Evolutionary conservation across 257 asterid genomes (phyloP), one percentile per base, ranked within the genome.

Genomic region (Linaria vulgaris): DNA sequence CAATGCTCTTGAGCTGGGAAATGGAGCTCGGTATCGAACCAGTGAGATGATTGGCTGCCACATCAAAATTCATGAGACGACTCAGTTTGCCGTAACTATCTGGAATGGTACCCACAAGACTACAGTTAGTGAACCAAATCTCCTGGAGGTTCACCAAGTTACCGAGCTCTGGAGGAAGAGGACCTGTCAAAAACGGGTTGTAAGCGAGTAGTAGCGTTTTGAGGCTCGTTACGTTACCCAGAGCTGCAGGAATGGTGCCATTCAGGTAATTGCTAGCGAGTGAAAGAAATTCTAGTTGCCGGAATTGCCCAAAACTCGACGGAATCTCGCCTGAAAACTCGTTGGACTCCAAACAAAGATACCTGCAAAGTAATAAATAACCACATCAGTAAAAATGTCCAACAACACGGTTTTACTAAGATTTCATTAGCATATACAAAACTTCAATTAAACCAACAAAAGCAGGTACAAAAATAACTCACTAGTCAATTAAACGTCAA

Each of bases 271-370:
- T 90, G 16, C 71, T 82, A 1, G 76, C 27, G 41, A 90, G 81
- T 14, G 54, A 30, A n/a, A 90, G 84, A 34, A 49, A 44, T 64
- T 88, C 95, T 0, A 90, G 87, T 12, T 37, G 70, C 77, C 54
- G 74, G 79, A 88, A 90, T 27, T 43, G 55, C 20, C 94, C 96
- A 19, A 88, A 82, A 30, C 76, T 56, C 44, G 73, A 64, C n/a
- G 97, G 97, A 66, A 90, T 79, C 0, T 74, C 57, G 16, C 97
- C 97, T 15, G 86, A 82, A 12, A 90, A 69, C 19, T 54, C 61
- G 59, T 88, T 85, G 5, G 71, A 84, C 12, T 72, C 81, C 11
- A 90, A 69, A 70, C 79, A 74, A 19, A 90, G 81, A 56, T 77
- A 69, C 74, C 96, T 90, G 81, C 45, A 47, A 20, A 9, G 17